Evolutionary conservation across 192 early-diverging fungal genomes (phyloP), one percentile per base, ranked within the genome.

Genomic region (Coemansia sp.): DNA sequence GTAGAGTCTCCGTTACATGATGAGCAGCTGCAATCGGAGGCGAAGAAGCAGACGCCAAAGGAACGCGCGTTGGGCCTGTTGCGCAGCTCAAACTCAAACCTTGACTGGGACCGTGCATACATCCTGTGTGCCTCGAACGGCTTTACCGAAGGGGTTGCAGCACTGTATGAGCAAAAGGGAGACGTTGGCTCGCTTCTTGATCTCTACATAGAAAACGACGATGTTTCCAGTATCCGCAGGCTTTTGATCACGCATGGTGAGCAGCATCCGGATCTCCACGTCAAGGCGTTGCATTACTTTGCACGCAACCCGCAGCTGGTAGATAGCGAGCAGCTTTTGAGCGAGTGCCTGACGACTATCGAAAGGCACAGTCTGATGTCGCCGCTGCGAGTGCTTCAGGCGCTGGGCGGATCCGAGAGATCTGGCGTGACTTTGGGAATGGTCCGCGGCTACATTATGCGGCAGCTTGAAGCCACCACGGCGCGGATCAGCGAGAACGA

Each of bases 31-130:
- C 22, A 40, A 23, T 41, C 59, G 5, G 22, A 32, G 22, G 33
- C 54, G 5, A 58, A 52, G 20, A 69, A 56, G 32, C 67, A 63
- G 54, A 67, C 70, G 32, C 71, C 79, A 17, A 82, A 66, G 43
- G 77, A 87, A 36, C 92, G 92, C 46, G 89, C 89, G 0, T 70
- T 95, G 66, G 81, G 70, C 17, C 61, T 98, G 46, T 67, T 98
- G 38, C 83, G 87, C 52, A 85, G 88, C 66, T 84, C 89, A 3
- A 81, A 74, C 58, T 86, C 93, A 5, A 73, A 71, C 14, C 93
- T 95, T 65, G 96, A 99, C 80, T 84, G 89, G 60, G 94, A 97
- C 66, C 92, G 96, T 20, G 95, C 95, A 1, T 81, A 96, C 54
- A 89, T 98, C 8, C 83, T 99, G 7, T 97, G 95, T 64, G 90